Conservation (phyloP, 345 rosid genomes). For the Bretschneidera sinensis region DNA sequence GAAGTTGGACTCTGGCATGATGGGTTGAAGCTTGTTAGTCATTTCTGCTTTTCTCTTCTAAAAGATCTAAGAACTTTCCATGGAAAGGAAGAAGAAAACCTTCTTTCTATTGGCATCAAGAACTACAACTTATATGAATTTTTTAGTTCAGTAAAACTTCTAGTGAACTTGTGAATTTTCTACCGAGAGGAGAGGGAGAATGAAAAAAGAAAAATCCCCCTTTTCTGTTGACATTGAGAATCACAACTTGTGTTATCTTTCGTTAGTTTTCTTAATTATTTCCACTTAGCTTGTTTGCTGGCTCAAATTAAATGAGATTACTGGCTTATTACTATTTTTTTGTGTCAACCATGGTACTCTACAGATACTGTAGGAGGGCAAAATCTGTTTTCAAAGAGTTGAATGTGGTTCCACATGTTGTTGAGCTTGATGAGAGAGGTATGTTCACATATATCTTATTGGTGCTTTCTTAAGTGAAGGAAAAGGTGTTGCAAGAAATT, state of each 20-base stretch:
- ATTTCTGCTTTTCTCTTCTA: too few species aligned
- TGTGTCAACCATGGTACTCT: neutral
- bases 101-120: neutral
- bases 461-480: neutral
- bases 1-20: too few species aligned
- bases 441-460: constrained; percentile 11
- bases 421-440: constrained; percentile 94
- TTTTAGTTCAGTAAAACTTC: too few species aligned
- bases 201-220: too few species aligned
- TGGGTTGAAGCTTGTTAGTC: too few species aligned
- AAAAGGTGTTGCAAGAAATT: neutral
- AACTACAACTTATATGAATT: neutral
- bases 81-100: neutral
- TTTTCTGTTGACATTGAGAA: too few species aligned
- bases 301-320: neutral
- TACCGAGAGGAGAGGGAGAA: too few species aligned
- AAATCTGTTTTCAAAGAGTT: constrained; percentile 80
- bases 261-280: too few species aligned
- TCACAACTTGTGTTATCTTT: too few species aligned
- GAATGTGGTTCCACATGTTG: constrained; percentile 58
- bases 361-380: constrained; percentile 78
- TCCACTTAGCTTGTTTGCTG: neutral
- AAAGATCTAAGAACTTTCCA: too few species aligned
- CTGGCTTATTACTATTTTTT: neutral
- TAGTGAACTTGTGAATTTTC: too few species aligned